Evolutionary conservation across 768 basidiomycete species (phyloP).

Genomic region (Grammothele lineata): DNA sequence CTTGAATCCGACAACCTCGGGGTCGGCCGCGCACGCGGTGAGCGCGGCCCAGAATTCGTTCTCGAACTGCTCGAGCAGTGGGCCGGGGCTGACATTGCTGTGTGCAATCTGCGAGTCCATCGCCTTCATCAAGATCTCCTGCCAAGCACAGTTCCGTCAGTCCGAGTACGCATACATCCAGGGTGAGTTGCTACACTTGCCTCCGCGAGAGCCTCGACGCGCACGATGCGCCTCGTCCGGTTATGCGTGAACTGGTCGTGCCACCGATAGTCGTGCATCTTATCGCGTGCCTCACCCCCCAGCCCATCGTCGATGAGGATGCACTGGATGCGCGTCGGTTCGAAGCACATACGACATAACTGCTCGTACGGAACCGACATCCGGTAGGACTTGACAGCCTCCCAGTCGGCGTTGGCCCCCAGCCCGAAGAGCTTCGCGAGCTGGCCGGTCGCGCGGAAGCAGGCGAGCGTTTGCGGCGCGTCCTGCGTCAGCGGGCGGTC

Average conservation of each 20-base stretch:
- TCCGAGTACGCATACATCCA: no score
- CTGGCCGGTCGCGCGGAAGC: slow-evolving; percentile 52
- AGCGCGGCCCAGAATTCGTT: slow-evolving; percentile 35
- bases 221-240: slow-evolving; percentile 55
- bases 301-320: slow-evolving; percentile 75
- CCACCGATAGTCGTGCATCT: slow-evolving; percentile 52
- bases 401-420: slow-evolving; percentile 43
- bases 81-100: slow-evolving; percentile 4
- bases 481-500: slow-evolving; percentile 44
- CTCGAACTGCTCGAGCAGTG: slow-evolving; percentile 23
- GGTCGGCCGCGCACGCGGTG: slow-evolving; percentile 34
- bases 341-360: slow-evolving; percentile 54
- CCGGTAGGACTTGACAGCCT: slow-evolving; percentile 48
- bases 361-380: slow-evolving; percentile 44
- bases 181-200: slow-evolving; percentile 30
- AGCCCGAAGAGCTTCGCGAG: slow-evolving; percentile 49
- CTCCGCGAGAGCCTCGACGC: slow-evolving; percentile 72
- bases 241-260: slow-evolving; percentile 56
- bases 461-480: slow-evolving; percentile 52
- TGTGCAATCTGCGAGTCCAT: slow-evolving; percentile 12
- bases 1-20: slow-evolving; percentile 64
- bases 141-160: neutral
- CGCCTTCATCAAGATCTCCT: slow-evolving; percentile 24
- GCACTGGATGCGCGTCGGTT: slow-evolving; percentile 55
- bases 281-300: slow-evolving; percentile 34